Conservation (phyloP, 1,139 yeast species). For the Chernovozyma sophiae-reginae region DNA sequence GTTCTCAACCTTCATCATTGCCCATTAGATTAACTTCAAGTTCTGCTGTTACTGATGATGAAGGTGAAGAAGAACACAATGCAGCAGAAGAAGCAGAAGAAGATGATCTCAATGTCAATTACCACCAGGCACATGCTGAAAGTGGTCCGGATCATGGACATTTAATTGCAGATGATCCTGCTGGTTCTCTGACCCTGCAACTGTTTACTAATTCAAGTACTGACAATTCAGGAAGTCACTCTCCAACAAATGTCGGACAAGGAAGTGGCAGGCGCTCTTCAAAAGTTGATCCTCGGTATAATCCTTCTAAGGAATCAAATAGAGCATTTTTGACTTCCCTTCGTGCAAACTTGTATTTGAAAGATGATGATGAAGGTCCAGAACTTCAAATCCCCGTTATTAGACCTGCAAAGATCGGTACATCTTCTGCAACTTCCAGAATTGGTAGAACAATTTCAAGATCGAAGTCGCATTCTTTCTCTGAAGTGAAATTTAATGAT, state of each 20-base stretch:
- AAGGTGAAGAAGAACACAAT: slow-evolving; percentile 13
- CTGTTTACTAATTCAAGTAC: no score
- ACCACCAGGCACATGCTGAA: no score
- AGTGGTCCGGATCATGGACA: no score
- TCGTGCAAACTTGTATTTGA: slow-evolving; percentile 20
- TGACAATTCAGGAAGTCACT: no score
- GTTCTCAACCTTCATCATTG: slow-evolving; percentile 45
- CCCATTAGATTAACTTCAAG: slow-evolving; percentile 26
- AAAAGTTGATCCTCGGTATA: background rate
- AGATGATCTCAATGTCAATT: no score
- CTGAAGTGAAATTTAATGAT: slow-evolving; percentile 11
- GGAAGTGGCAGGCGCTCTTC: background rate
- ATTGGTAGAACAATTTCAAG: slow-evolving; percentile 17
- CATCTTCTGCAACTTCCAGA: slow-evolving; percentile 15
- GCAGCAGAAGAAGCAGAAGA: no score
- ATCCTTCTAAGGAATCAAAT: background rate
- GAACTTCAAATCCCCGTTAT: background rate
- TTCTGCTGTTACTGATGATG: slow-evolving; percentile 11
- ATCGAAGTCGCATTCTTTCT: slow-evolving; percentile 31
- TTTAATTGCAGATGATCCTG: no score
- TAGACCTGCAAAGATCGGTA: slow-evolving; percentile 6
- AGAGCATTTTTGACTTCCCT: background rate
- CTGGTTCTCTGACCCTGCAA: background rate
- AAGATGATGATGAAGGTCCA: slow-evolving; percentile 23
- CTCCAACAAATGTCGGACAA: background rate